Base-by-base conservation (phyloP, 495 filamentous ascomycete species). In the Daldinia grandis region DNA sequence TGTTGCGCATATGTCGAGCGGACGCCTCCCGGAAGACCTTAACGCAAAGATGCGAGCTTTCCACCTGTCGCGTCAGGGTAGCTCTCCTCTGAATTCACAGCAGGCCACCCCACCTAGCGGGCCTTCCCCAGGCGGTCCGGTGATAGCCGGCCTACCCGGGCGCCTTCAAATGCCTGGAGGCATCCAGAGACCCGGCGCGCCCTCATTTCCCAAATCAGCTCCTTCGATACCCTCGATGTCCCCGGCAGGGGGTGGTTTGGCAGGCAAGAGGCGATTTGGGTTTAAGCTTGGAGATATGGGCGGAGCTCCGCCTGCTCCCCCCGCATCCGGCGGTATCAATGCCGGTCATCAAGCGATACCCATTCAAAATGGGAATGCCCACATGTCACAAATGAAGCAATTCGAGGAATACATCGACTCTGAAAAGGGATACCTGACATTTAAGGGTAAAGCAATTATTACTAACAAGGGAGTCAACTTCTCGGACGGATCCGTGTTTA, bases 391-490 rank as follows among this genome's bases (percentile, higher is more conserved):
- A 53, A 90, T 99, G 76, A 93, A 90, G 79, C 94, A 97, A 78
- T 98, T 97, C 79, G 89, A 94, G 9, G 88, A 97, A 59, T 95
- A 91, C 70, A 92, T 99, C 66, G 93, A 99, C 74, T 90, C 93
- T 1, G 92, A 97, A 76, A 90, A 92, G 25, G 95, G 95, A 15
- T 96, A 91, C 27, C 80, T 99, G 62, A 95, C 90, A 19, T 99
- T 99, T 78, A 93, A 93, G 68, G 94, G 93, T 65, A 97, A 97
- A 66, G 95, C 95, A 4, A 87, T 92, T 21, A 89, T 99, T 33
- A 92, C 93, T 60, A 89, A 91, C 3, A 88, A 91, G 57, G 95
- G 95, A 24, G 92, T 99, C 57, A 88, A 98, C 71, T 99, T 99
- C 74, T 91, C 92, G 3, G 91, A 89, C 28, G 95, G 95, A 2